Evolutionary conservation across 2,329 filamentous ascomycete genomes (phyloP).

Genomic region (Ophiostoma pallidulum): DNA sequence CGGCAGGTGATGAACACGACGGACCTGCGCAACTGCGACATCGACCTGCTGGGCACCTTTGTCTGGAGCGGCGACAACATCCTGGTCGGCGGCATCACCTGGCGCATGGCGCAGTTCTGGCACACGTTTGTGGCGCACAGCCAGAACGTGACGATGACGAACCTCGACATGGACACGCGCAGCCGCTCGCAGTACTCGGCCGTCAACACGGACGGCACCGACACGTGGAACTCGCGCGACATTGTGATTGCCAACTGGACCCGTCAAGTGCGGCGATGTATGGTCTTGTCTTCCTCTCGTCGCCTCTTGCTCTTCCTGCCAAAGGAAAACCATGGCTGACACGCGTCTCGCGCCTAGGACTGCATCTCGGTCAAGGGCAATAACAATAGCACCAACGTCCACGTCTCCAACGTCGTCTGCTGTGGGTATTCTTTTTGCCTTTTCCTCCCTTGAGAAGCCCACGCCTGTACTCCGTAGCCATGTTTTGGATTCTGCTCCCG

Average conservation of each 20-base stretch:
- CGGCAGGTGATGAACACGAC: conserved; percentile 40
- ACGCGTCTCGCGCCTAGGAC: conserved; percentile 25
- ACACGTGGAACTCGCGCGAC: conserved; percentile 41
- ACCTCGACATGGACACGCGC: conserved; percentile 41
- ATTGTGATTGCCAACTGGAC: conserved; percentile 37
- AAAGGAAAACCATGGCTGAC: not conserved
- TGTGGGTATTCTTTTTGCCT: not conserved
- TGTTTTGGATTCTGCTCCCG: no score
- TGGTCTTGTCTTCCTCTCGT: conserved; percentile 9
- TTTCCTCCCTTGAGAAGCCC: no score
- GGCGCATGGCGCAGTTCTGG: conserved; percentile 42
- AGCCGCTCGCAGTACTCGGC: conserved; percentile 35
- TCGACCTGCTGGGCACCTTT: conserved; percentile 39
- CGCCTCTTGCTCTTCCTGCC: not conserved
- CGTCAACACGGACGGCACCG: conserved; percentile 41
- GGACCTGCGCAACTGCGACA: conserved; percentile 34
- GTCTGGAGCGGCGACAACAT: conserved; percentile 31
- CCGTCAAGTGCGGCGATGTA: conserved; percentile 31
- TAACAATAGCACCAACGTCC: conserved; percentile 31
- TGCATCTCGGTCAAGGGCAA: conserved; percentile 33
- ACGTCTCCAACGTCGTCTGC: conserved; percentile 29
- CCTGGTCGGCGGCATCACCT: conserved; percentile 33
- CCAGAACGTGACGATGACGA: conserved; percentile 42
- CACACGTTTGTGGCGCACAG: conserved; percentile 36
- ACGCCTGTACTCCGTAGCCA: no score